These are phyloP conservation scores for Hymenochaete sp. DNA, from an alignment of 1,284 basidiomycete genomes.

Conservation along the genomic window DNA sequence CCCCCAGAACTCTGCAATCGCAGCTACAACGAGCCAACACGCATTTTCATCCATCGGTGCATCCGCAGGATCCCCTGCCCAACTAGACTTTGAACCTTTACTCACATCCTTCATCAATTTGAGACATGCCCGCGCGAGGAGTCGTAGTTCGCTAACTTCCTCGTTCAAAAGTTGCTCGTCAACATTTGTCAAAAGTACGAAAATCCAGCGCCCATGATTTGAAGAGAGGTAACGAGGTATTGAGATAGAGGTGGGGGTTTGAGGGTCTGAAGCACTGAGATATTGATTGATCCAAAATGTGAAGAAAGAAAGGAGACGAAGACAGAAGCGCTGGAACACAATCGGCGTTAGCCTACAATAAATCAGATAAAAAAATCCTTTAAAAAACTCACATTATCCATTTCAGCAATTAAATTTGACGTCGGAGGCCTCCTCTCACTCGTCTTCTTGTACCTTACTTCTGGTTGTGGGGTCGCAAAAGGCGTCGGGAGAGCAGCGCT, in stretches of 20 bases:
- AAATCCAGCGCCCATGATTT: slow-evolving; percentile 76
- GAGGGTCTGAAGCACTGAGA: slow-evolving; percentile 35
- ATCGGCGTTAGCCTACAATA: slow-evolving; percentile 18
- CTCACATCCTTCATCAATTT: slow-evolving; percentile 41
- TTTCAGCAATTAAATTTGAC: slow-evolving; percentile 42
- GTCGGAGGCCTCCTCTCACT: slow-evolving; percentile 41
- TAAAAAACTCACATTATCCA: slow-evolving; percentile 53
- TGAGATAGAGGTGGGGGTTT: slow-evolving; percentile 7
- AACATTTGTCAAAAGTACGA: slow-evolving; percentile 66
- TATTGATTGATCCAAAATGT: slow-evolving; percentile 69
- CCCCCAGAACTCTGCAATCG: slow-evolving; percentile 71
- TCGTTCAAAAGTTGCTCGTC: slow-evolving; percentile 69
- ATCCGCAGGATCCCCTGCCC: slow-evolving; percentile 16
- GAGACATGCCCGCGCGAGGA: slow-evolving; percentile 68
- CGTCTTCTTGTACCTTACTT: slow-evolving; percentile 11
- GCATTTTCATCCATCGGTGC: slow-evolving; percentile 41
- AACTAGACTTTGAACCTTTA: slow-evolving; percentile 13
- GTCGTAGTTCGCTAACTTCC: slow-evolving; percentile 71
- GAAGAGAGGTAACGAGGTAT: slow-evolving; percentile 42
- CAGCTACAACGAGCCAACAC: slow-evolving; percentile 81
- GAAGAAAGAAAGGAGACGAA: slow-evolving; percentile 78
- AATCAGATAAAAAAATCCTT: background rate
- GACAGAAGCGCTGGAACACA: slow-evolving; percentile 44
- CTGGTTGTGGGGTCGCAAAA: slow-evolving; percentile 30
- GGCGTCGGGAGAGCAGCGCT: slow-evolving; percentile 29